A percentile compares a stretch with the other conserved stretches of the same genome.
phyloP scores from a whole-genome alignment of 2,329 filamentous ascomycete genomes.

The Biscogniauxia sp. region DNA sequence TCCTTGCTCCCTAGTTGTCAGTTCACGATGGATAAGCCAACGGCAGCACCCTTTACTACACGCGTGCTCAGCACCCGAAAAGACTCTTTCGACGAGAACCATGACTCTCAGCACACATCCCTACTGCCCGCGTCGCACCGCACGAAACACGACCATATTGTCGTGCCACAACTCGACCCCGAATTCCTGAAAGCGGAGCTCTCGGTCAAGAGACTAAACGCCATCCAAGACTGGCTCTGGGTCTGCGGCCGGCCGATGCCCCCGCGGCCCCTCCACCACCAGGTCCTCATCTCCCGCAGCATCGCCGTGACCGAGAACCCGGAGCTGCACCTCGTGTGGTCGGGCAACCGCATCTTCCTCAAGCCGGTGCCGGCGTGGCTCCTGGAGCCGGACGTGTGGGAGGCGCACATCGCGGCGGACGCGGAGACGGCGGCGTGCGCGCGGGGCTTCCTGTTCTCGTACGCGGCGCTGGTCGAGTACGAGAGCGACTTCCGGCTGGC shows the following conservation, averaged over 20 bases:
- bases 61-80: constrained; percentile 4
- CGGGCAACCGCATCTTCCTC: constrained; percentile 36
- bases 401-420: constrained; percentile 19
- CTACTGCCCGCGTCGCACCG: constrained; percentile 32
- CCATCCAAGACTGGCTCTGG: constrained; percentile 32
- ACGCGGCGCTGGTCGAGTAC: constrained; percentile 36
- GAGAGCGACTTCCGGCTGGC: constrained; percentile 40
- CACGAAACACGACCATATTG: constrained; percentile 29
- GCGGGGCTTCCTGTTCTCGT: constrained; percentile 39
- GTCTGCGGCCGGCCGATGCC: constrained; percentile 34
- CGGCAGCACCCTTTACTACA: not conserved
- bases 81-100: not conserved
- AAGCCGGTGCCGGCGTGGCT: constrained; percentile 42
- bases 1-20: not conserved
- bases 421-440: constrained; percentile 31
- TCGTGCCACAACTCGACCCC: constrained; percentile 19
- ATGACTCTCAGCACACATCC: constrained; percentile 11
- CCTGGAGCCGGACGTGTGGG: constrained; percentile 37
- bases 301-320: constrained; percentile 37
- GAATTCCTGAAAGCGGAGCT: constrained; percentile 31
- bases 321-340: constrained; percentile 41
- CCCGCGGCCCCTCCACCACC: constrained; percentile 38
- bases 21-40: not conserved
- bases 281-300: constrained; percentile 32
- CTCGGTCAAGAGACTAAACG: constrained; percentile 31